Evolutionary conservation across 768 basidiomycete species (phyloP).

Genomic region (Melanogaster broomeanus): DNA sequence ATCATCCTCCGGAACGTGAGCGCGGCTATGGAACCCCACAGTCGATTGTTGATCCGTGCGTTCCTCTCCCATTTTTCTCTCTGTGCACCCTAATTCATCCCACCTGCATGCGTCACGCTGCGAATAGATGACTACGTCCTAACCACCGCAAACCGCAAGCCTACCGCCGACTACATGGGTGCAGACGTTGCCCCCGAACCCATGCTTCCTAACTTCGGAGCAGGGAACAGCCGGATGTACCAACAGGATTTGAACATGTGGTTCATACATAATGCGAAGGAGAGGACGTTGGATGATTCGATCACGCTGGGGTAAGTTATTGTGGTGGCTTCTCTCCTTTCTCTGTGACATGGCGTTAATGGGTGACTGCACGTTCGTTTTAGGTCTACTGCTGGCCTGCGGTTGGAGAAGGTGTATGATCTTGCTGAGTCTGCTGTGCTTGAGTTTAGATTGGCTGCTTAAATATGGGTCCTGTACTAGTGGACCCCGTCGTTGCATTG

Average conservation of each 20-base stretch:
- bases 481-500: not conserved
- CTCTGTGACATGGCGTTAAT: not conserved
- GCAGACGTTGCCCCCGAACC: conserved; percentile 42
- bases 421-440: conserved; percentile 27
- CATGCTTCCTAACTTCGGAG: conserved; percentile 49
- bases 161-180: conserved; percentile 4
- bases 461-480: too few species aligned
- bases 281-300: conserved; percentile 44
- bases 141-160: conserved; percentile 9
- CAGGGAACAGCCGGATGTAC: conserved; percentile 41
- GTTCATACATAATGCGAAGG: conserved; percentile 40
- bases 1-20: conserved; percentile 32
- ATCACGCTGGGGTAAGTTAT: conserved; percentile 32
- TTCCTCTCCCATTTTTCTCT: not conserved
- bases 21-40: conserved; percentile 29
- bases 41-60: conserved; percentile 36
- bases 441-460: conserved; percentile 20
- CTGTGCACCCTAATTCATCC: not conserved
- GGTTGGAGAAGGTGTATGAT: conserved; percentile 27
- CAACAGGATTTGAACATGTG: conserved; percentile 51
- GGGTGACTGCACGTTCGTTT: not conserved
- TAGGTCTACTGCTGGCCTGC: conserved; percentile 20
- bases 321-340: not conserved
- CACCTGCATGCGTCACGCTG: not conserved
- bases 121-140: conserved; percentile 25